phyloP scores from a whole-genome alignment of 179 eudicot genomes.

The Spinacia oleracea region DNA sequence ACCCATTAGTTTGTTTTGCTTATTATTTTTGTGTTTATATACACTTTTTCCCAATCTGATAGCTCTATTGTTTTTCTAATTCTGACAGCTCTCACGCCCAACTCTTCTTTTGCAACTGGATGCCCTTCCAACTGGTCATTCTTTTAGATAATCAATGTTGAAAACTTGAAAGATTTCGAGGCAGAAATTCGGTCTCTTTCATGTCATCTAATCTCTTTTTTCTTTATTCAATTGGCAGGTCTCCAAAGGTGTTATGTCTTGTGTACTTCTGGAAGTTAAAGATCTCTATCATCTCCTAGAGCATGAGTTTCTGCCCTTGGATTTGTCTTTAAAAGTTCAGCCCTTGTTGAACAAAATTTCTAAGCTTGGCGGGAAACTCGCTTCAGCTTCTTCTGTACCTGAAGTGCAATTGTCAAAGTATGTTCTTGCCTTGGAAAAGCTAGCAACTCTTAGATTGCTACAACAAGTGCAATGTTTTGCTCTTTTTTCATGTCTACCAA shows the following conservation, averaged over 20 bases:
- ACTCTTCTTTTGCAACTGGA: conserved; percentile 76
- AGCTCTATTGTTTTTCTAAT: conserved; percentile 12
- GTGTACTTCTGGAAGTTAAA: conserved; percentile 86
- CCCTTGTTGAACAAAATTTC: conserved; percentile 69
- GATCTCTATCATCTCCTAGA: conserved; percentile 83
- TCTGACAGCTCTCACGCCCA: conserved; percentile 75
- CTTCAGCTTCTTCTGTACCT: conserved; percentile 83
- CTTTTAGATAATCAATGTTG: not conserved
- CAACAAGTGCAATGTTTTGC: conserved; percentile 59
- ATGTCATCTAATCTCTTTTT: not conserved
- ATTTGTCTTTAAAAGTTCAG: conserved; percentile 67
- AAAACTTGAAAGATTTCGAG: not conserved
- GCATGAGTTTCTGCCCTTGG: conserved; percentile 68
- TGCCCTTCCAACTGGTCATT: conserved; percentile 18
- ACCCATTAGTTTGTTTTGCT: not conserved
- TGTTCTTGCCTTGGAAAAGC: conserved; percentile 67
- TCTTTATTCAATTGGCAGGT: conserved; percentile 40
- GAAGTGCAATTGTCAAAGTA: conserved; percentile 81
- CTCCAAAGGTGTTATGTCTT: conserved; percentile 80
- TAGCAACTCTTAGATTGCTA: conserved; percentile 79
- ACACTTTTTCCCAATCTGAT: conserved; percentile 4
- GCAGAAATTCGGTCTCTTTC: not conserved
- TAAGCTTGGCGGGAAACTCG: conserved; percentile 77
- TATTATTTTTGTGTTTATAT: not conserved
- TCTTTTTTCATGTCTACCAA: not conserved